phyloP scores from a whole-genome alignment of 2,329 filamentous ascomycete genomes.

The Helotiales sp. region DNA sequence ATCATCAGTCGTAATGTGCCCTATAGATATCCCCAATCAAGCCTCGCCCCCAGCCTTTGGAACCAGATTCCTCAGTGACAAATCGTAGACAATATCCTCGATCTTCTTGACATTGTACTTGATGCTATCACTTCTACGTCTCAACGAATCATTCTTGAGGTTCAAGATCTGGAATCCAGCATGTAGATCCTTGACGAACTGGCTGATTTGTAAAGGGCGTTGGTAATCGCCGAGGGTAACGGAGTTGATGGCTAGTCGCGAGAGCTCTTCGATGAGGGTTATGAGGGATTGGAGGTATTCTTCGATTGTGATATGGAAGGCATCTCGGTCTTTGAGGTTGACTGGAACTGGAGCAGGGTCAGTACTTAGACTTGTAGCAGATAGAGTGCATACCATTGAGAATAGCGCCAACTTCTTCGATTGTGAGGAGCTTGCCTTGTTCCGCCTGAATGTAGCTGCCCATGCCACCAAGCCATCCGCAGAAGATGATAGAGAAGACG shows the following conservation, averaged over 20 bases:
- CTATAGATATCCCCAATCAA: not conserved
- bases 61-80: slow-evolving; percentile 83
- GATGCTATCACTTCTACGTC: slow-evolving; percentile 87
- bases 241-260: slow-evolving; percentile 89
- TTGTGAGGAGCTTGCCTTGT: slow-evolving; percentile 74
- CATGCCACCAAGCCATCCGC: slow-evolving; percentile 81
- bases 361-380: slow-evolving; percentile 14
- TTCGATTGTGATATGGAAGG: slow-evolving; percentile 95
- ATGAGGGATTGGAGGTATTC: slow-evolving; percentile 93
- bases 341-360: slow-evolving; percentile 69
- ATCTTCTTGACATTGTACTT: slow-evolving; percentile 99
- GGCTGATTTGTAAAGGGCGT: slow-evolving; percentile 84
- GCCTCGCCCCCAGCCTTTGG: slow-evolving; percentile 46
- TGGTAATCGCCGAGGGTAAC: slow-evolving; percentile 90
- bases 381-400: slow-evolving; percentile 59
- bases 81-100: slow-evolving; percentile 96
- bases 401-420: slow-evolving; percentile 83
- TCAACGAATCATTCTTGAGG: slow-evolving; percentile 90
- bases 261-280: slow-evolving; percentile 85
- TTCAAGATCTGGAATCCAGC: slow-evolving; percentile 97
- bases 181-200: slow-evolving; percentile 93
- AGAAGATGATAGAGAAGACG: slow-evolving; percentile 61
- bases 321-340: slow-evolving; percentile 86
- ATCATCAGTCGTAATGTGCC: not conserved
- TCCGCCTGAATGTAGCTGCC: slow-evolving; percentile 56